Percentiles rank a stretch among this genome's conserved stretches.
These are phyloP conservation scores for Apiotrichum montevideense DNA, from an alignment of 1,284 basidiomycete species.

Conservation along the genomic window DNA sequence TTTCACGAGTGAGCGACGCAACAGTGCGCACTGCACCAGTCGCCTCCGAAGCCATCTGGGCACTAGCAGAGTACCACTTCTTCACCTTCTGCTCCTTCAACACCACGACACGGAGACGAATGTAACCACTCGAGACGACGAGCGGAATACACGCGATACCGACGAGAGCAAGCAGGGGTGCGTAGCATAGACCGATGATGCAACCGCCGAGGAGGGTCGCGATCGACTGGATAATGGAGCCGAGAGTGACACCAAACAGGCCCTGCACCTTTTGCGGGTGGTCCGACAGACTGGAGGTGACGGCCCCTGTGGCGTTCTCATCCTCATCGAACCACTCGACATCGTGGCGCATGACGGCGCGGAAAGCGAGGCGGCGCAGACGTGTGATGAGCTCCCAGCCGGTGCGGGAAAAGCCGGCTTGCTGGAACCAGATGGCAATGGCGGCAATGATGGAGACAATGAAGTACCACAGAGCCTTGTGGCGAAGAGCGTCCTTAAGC, in stretches of 20 bases:
- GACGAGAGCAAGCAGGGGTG: constrained; percentile 36
- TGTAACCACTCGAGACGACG: constrained; percentile 75
- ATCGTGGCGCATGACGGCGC: constrained; percentile 74
- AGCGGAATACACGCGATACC: constrained; percentile 72
- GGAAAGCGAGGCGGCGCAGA: constrained; percentile 64
- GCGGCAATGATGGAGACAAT: constrained; percentile 69
- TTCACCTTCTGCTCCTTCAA: constrained; percentile 85
- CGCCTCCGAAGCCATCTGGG: constrained; percentile 83
- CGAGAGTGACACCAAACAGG: constrained; percentile 80
- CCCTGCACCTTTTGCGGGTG: constrained; percentile 90
- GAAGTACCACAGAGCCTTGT: constrained; percentile 70
- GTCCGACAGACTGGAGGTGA: constrained; percentile 76
- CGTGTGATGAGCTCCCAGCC: constrained; percentile 64
- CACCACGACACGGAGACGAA: constrained; percentile 62
- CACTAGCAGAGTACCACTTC: constrained; percentile 71
- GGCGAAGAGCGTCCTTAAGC: constrained; percentile 24
- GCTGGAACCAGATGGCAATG: constrained; percentile 59
- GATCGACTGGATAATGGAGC: constrained; percentile 72
- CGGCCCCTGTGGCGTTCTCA: constrained; percentile 67
- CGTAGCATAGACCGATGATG: constrained; percentile 70
- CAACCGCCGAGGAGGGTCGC: constrained; percentile 69
- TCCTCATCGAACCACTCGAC: constrained; percentile 85
- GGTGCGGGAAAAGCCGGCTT: constrained; percentile 56
- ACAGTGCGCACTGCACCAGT: constrained; percentile 92
- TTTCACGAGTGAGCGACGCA: constrained; percentile 76